Evolutionary conservation across 2,329 filamentous ascomycete genomes (phyloP), one percentile per base, ranked within the genome.

Genomic region (Helotiales sp.): DNA sequence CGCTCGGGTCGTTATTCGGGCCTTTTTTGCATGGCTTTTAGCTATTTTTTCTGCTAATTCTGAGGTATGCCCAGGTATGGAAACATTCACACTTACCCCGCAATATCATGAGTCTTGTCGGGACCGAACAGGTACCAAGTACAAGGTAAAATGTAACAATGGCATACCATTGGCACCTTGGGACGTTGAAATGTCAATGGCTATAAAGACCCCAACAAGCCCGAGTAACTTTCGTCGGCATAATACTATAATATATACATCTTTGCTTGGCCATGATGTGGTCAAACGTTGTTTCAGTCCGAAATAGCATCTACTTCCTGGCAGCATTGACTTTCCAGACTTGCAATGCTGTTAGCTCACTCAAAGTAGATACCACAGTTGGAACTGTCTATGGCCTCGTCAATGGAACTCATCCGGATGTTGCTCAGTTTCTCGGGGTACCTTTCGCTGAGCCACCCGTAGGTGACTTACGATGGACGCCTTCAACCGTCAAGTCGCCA

Each of bases 391-490:
- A 57, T 33, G 57, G 61, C n/a, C 19, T 63, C 3, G 56, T 62
- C 31, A 63, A 63, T 22, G 47, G 54, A 5, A 63, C 63, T 1
- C 27, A 50, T 19, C 64, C 64, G 17, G 33, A 57, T 25, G 66
- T 67, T 17, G 49, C 53, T n/a, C 61, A 65, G 48, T 77, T 76
- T 54, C 66, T 75, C 10, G 72, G 73, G 9, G 69, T 77, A 29
- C 73, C 71, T 3, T 76, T 74, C 56, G 74, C 73, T 1, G 63
- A 71, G 31, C 69, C 72, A 6, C 73, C 75, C 17, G 58, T 69
- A 10, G 74, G 71, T 1, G 61, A 72, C 8, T 64, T 69, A 29
- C 67, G 75, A 47, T 77, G 75, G 62, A 64, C 57, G 19, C 70
- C 66, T 15, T 66, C 75, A 2, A 62, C 65, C 15, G 40, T 52